phyloP scores from a whole-genome alignment of 805 yeast species.

The Cyberlindnera japonica region DNA sequence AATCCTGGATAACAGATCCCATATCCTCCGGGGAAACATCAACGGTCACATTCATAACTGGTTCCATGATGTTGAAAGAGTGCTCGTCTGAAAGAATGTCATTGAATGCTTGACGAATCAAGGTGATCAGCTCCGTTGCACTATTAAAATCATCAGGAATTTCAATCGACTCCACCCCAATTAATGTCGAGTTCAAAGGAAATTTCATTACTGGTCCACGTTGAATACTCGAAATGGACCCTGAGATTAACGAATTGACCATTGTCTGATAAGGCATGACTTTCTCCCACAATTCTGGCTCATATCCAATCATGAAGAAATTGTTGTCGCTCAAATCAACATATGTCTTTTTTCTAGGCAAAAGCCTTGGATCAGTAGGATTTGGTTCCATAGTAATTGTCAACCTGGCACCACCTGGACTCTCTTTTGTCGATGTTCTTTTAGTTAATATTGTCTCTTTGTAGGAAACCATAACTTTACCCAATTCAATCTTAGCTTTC shows the following conservation, averaged over 20 bases:
- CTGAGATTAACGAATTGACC: slow-evolving; percentile 52
- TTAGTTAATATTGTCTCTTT: slow-evolving; percentile 56
- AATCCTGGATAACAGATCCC: slow-evolving; percentile 82
- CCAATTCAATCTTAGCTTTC: slow-evolving; percentile 76
- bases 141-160: slow-evolving; percentile 48
- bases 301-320: slow-evolving; percentile 31
- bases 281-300: slow-evolving; percentile 26
- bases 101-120: slow-evolving; percentile 43
- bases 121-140: slow-evolving; percentile 38
- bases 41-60: slow-evolving; percentile 75
- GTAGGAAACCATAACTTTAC: slow-evolving; percentile 85
- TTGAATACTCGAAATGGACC: slow-evolving; percentile 58
- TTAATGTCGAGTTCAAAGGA: slow-evolving; percentile 57
- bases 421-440: slow-evolving; percentile 16
- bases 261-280: slow-evolving; percentile 50
- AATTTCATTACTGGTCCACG: slow-evolving; percentile 53
- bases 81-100: slow-evolving; percentile 33
- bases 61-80: slow-evolving; percentile 67
- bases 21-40: slow-evolving; percentile 65
- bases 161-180: slow-evolving; percentile 46
- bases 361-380: slow-evolving; percentile 23
- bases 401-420: slow-evolving; percentile 25
- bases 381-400: slow-evolving; percentile 32
- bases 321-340: slow-evolving; percentile 34
- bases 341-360: slow-evolving; percentile 27